These are phyloP conservation scores for Fragaria ananassa DNA, from an alignment of 306 rosid species.

Conservation along the genomic window DNA sequence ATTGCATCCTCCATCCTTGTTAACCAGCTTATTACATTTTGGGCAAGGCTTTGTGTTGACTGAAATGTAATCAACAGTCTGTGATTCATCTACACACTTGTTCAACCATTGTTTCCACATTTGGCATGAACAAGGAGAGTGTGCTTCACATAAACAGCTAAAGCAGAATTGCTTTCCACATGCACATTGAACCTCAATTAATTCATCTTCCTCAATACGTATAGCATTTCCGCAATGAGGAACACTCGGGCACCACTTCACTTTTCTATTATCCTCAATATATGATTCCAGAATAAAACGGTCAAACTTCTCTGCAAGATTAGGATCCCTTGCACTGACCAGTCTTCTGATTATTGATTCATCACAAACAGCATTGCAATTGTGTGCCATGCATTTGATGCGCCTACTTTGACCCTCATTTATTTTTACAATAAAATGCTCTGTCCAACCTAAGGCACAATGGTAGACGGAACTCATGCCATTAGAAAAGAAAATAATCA, in stretches of 20 bases:
- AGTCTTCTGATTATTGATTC: conserved; percentile 33
- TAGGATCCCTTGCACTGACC: conserved; percentile 31
- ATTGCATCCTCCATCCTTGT: conserved; percentile 46
- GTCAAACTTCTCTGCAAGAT: conserved; percentile 37
- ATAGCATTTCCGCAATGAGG: conserved; percentile 47
- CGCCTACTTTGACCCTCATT: conserved; percentile 44
- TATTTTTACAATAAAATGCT: conserved; percentile 41
- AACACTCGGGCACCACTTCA: conserved; percentile 45
- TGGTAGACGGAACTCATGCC: background rate
- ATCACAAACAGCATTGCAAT: conserved; percentile 38
- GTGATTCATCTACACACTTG: conserved; percentile 42
- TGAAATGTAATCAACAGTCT: conserved; percentile 37
- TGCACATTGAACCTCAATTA: conserved; percentile 41
- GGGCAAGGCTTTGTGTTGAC: conserved; percentile 41
- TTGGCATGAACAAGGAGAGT: conserved; percentile 42
- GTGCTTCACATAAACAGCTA: conserved; percentile 32
- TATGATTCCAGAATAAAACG: conserved; percentile 44
- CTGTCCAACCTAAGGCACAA: conserved; percentile 40
- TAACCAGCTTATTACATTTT: conserved; percentile 35
- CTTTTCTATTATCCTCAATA: conserved; percentile 42
- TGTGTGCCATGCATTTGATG: conserved; percentile 39
- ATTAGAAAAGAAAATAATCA: background rate
- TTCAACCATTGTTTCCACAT: conserved; percentile 38
- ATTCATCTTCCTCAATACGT: conserved; percentile 26
- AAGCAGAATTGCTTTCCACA: conserved; percentile 41